Evolutionary conservation across 2,329 filamentous ascomycete genomes (phyloP).

Genomic region (Hypoxylon sp.): DNA sequence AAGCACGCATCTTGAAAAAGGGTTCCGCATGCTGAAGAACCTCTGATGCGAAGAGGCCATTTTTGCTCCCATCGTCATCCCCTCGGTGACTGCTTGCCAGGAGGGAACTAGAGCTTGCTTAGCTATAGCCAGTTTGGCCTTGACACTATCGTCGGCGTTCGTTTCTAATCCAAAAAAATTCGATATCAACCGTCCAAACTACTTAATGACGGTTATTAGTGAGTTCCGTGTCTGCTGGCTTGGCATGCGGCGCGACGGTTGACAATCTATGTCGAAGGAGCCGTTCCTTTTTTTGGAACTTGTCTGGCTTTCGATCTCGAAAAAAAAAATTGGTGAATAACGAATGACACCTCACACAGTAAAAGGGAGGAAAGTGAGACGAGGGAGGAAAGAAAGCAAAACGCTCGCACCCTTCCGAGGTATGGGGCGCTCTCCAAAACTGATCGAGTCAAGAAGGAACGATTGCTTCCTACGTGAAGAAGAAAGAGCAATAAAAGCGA

Average conservation of each 20-base stretch:
- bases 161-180: constrained; percentile 30
- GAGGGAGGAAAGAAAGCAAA: constrained; percentile 36
- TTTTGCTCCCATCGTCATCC: constrained; percentile 58
- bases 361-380: constrained; percentile 37
- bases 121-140: constrained; percentile 29
- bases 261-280: constrained; percentile 41
- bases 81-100: constrained; percentile 42
- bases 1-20: constrained; percentile 62
- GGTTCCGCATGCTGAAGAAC: constrained; percentile 66
- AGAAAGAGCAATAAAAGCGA: constrained; percentile 41
- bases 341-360: constrained; percentile 45
- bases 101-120: constrained; percentile 40
- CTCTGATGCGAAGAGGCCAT: constrained; percentile 59
- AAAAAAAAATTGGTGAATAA: constrained; percentile 40
- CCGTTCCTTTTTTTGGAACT: constrained; percentile 24
- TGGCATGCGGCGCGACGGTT: constrained; percentile 43
- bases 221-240: constrained; percentile 40
- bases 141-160: constrained; percentile 17
- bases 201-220: constrained; percentile 45
- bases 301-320: constrained; percentile 31
- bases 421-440: constrained; percentile 30
- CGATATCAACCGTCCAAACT: constrained; percentile 19
- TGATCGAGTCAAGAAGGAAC: constrained; percentile 36
- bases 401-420: constrained; percentile 36
- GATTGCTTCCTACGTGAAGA: constrained; percentile 32